Evolutionary conservation across 163 green algal species (phyloP).

Genomic region (Chlorella variabilis): DNA sequence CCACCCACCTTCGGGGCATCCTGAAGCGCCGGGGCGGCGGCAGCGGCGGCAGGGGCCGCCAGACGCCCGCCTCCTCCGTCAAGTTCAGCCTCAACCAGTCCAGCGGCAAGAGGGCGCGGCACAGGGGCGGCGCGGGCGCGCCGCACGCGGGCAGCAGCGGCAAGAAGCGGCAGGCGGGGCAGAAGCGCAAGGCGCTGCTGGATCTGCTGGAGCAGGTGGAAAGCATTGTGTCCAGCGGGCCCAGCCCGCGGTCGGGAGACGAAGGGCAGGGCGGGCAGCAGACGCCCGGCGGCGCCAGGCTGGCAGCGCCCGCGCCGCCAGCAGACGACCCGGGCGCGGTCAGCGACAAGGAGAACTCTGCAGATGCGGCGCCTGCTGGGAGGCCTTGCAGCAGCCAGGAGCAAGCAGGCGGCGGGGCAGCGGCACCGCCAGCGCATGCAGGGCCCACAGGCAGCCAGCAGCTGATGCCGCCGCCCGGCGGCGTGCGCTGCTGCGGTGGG

Average conservation of each 20-base stretch:
- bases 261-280: slow-evolving; percentile 3
- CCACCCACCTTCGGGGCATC: slow-evolving; percentile 27
- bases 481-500: neutral
- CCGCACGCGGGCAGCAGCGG: slow-evolving; percentile 19
- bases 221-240: neutral
- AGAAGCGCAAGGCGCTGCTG: slow-evolving; percentile 40
- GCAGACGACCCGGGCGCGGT: neutral
- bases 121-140: neutral
- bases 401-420: neutral
- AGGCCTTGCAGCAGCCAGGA: neutral
- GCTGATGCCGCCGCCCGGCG: slow-evolving; percentile 28
- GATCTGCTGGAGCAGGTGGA: slow-evolving; percentile 45
- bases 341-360: slow-evolving; percentile 22
- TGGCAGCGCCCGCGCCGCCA: neutral
- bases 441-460: slow-evolving; percentile 33
- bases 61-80: slow-evolving; percentile 23
- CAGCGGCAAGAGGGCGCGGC: neutral
- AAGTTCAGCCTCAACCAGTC: slow-evolving; percentile 17
- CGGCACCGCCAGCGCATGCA: no score
- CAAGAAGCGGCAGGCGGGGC: slow-evolving; percentile 27
- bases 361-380: neutral
- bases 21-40: slow-evolving; percentile 15
- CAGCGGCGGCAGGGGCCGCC: neutral
- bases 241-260: neutral
- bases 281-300: neutral